A percentile compares a stretch with the other conserved stretches of the same genome.
These are phyloP conservation scores for Metschnikowia cubensis DNA, from an alignment of 805 yeast species.

Conservation along the genomic window DNA sequence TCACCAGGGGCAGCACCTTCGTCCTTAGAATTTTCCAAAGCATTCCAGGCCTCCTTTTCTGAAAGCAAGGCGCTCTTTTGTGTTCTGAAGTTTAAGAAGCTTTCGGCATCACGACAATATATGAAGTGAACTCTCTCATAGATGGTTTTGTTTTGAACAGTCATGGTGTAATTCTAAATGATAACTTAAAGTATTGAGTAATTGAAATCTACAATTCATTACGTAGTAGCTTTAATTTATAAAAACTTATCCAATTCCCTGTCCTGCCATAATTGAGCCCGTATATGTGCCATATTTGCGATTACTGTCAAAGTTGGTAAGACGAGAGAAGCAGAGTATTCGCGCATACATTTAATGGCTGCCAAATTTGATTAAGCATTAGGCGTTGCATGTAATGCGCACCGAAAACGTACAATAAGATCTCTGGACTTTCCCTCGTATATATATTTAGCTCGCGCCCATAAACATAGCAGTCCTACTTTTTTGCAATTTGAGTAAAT, in stretches of 20 bases:
- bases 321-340: background rate
- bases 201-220: background rate
- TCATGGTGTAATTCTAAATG: conserved; percentile 9
- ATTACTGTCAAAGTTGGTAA: background rate
- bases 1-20: background rate
- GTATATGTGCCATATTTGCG: background rate
- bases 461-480: background rate
- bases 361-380: background rate
- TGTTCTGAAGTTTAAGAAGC: conserved; percentile 14
- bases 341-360: background rate
- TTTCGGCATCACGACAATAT: conserved; percentile 22
- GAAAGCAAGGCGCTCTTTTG: conserved; percentile 10
- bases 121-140: conserved; percentile 27
- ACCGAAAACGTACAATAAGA: background rate
- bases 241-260: background rate
- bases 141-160: conserved; percentile 20
- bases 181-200: background rate
- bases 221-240: background rate
- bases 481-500: background rate
- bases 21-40: background rate
- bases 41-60: conserved; percentile 10
- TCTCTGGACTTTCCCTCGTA: background rate
- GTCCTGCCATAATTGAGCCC: conserved; percentile 1
- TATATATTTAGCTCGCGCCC: background rate
- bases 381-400: conserved; percentile 1